Percentiles rank a stretch among this genome's conserved stretches.
phyloP scores from a whole-genome alignment of 495 filamentous ascomycete species.

The Neurospora sp. region DNA sequence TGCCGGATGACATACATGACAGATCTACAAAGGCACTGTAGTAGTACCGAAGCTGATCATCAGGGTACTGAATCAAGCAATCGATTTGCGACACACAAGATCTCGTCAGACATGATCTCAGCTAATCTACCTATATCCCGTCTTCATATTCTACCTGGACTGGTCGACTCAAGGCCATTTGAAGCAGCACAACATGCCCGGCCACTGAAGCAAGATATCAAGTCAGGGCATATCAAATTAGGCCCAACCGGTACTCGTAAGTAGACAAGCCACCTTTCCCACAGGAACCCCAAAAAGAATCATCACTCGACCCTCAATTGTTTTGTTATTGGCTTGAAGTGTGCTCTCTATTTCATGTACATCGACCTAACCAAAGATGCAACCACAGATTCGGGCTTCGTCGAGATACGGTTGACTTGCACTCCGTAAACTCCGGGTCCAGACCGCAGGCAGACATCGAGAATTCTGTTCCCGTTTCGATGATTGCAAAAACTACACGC shows the following conservation, averaged over 20 bases:
- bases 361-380: not conserved
- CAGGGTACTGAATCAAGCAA: not conserved
- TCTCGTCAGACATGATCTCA: not conserved
- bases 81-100: not conserved
- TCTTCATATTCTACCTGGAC: not conserved
- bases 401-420: not conserved
- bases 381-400: not conserved
- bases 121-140: not conserved
- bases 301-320: not conserved
- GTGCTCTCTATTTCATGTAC: not conserved
- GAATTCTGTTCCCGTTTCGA: not conserved
- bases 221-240: not conserved
- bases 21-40: not conserved
- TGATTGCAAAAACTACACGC: not conserved
- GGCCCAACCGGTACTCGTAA: not conserved
- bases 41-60: not conserved
- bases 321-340: not conserved
- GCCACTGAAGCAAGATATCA: not conserved
- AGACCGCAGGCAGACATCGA: not conserved
- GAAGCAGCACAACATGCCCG: not conserved
- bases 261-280: not conserved
- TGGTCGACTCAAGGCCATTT: not conserved
- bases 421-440: not conserved
- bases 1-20: not conserved
- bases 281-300: not conserved